Base-by-base conservation (phyloP, 2,329 filamentous ascomycete genomes). In the Lasiodiplodia sp. region DNA sequence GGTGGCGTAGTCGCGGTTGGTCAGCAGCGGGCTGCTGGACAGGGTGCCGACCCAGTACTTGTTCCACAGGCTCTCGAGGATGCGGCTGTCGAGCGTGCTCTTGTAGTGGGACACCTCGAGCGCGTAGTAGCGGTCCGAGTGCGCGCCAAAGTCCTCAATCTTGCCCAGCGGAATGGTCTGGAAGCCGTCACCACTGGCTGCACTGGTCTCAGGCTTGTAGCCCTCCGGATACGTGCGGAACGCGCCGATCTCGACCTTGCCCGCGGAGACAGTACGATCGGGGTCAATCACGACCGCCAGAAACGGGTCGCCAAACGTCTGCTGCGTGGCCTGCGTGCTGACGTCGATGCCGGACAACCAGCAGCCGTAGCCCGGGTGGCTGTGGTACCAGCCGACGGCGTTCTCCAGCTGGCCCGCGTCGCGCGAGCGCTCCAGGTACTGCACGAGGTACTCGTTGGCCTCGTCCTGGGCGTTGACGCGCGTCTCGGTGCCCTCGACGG, bases 41-140 rank as follows among this genome's bases (percentile, higher is more conserved):
- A 99, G 87, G 6, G 96, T 99, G 76, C 96, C 92, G 40, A 97
- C 94, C 96, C 94, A 97, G 85, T 99, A 99, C 81, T 98, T 98
- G 84, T 97, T 97, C 96, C 96, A 98, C 37, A 99, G 85, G 64
- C 93, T 87, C 76, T 96, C 93, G 5, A 99, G 85, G 28, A 99
- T 86, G 74, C 94, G 91, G 2, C 90, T 87, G 81, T 99, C 96
- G 34, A 99, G 90, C 0, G 92, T 91, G 71, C 92, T 96, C 83
- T 98, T 98, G 87, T 93, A 99, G 81, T 97, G 93, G 38, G 93
- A 93, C 16, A 98, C 92, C 70, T 96, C 92, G 6, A 99, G 87
- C 16, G 91, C 87, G 81, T 99, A 99, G 83, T 99, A 99, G 67
- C 92, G 90, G 78, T 88, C 92, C 16, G 92, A 90, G 78, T 99